Base-by-base conservation (phyloP, 805 yeast genomes). In the Pichia phayaonensis region DNA sequence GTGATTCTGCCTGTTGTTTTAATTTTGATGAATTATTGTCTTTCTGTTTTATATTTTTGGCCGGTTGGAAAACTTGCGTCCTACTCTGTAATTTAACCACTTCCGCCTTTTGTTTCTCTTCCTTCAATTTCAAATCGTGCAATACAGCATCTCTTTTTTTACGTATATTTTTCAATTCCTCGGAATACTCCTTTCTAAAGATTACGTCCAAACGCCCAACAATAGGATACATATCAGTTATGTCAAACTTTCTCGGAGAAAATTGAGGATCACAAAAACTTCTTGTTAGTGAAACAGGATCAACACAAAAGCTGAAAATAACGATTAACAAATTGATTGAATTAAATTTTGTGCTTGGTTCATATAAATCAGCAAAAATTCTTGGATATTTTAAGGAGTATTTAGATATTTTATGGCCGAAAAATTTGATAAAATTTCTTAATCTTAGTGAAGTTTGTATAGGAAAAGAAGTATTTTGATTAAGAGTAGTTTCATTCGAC, bases 241-340 rank as follows among this genome's bases (percentile, higher is more conserved):
- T 59, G 29, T 66, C 66, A 40, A 58, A 65, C 16, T 58, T 48
- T 29, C 61, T 55, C 8, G 62, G 63, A 3, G 54, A 50, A 22
- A 53, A 55, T 1, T 46, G 31, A 1, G 61, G 59, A 50, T 61
- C 62, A 47, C 60, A 54, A 40, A 65, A 62, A 23, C 57, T 41
- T 7, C 45, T 51, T 8, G 47, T 49, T 26, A 62, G 18, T 15
- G 56, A 40, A 3, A 54, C 47, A 2, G 61, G 58, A 42, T 58
- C 53, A 3, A 59, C 52, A 45, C 68, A 64, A 46, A 65, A 63
- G 2, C 62, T 56, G 49, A 61, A 65, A 4, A 66, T 54, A 12
- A 64, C 46, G 1, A 63, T 48, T 29, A 66, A 48, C 21, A 65
- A 44, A 49, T 66, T 66, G n/a, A 65, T 49, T 2, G 66, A 65